phyloP scores from a whole-genome alignment of 257 asterid species.

The Solanum megistacrolobum region DNA sequence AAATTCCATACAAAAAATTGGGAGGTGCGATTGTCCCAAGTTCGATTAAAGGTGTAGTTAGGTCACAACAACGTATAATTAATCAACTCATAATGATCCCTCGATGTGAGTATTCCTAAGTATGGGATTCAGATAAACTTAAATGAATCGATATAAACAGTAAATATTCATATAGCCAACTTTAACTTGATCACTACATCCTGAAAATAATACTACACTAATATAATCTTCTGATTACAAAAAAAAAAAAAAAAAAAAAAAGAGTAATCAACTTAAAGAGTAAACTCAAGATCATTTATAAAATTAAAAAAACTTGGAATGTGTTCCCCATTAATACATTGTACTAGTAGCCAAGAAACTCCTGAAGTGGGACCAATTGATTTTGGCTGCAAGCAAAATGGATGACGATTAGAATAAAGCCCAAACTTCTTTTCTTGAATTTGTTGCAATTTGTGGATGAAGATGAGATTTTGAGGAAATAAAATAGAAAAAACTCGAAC shows the following conservation, averaged over 20 bases:
- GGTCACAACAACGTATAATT: not conserved
- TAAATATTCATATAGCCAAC: not conserved
- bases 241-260: rapidly evolving
- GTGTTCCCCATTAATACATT: not conserved
- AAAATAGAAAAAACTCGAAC: not conserved
- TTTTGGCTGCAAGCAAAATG: not conserved
- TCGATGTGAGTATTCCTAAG: not conserved
- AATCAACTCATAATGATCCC: not conserved
- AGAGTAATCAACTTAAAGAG: not conserved
- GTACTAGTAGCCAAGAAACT: not conserved
- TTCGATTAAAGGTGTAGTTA: not conserved
- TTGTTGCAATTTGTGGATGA: not conserved
- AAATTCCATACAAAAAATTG: not conserved
- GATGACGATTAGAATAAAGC: not conserved
- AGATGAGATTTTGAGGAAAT: not conserved
- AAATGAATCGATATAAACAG: not conserved
- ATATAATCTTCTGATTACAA: no score
- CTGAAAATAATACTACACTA: not conserved
- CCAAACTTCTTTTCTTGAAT: not conserved
- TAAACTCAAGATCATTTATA: not conserved
- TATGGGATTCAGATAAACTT: not conserved
- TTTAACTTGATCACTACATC: not conserved
- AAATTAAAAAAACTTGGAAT: not conserved
- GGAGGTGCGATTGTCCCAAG: not conserved
- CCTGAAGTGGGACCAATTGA: not conserved